Percentiles rank a stretch among this genome's conserved stretches.
These are phyloP conservation scores for Argentina anserina DNA, from an alignment of 306 rosid species.

Conservation along the genomic window DNA sequence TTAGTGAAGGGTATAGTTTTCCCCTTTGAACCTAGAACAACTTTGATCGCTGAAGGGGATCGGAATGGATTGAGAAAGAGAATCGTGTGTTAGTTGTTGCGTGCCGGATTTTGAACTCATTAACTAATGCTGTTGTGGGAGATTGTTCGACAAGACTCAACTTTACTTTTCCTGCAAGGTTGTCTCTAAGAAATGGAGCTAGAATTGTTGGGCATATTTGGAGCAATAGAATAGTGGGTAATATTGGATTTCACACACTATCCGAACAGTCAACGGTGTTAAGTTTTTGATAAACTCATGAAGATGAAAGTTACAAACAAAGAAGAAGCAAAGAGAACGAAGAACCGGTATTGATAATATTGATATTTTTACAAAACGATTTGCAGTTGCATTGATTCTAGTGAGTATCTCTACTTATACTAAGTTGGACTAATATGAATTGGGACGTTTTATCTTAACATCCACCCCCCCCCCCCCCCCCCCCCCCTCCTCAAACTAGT, in stretches of 20 bases:
- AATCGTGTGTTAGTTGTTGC: constrained; percentile 53
- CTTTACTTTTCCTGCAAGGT: constrained; percentile 45
- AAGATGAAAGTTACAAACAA: too few species aligned
- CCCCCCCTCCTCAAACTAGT: too few species aligned
- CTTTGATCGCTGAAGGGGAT: constrained; percentile 69
- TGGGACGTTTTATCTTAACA: too few species aligned
- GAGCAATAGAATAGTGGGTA: constrained; percentile 44
- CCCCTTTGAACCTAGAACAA: constrained; percentile 49
- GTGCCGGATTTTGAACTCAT: constrained; percentile 58
- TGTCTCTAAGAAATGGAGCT: constrained; percentile 57
- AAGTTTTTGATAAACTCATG: too few species aligned
- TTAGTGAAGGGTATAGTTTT: background rate
- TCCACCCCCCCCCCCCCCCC: too few species aligned
- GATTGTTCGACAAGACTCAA: constrained; percentile 55
- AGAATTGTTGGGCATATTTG: constrained; percentile 53
- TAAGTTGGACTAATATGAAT: too few species aligned
- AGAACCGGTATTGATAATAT: too few species aligned
- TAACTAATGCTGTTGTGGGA: constrained; percentile 49
- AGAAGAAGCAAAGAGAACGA: too few species aligned
- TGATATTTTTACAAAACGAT: too few species aligned
- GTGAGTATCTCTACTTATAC: too few species aligned
- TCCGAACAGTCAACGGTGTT: constrained; percentile 21
- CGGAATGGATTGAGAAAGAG: constrained; percentile 61
- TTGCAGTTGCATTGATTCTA: too few species aligned
- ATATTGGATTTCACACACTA: constrained; percentile 43